Percentiles rank a stretch among this genome's conserved stretches.
Conservation (phyloP, 2,329 filamentous ascomycete species). For the Pyrenochaeta sp. region DNA sequence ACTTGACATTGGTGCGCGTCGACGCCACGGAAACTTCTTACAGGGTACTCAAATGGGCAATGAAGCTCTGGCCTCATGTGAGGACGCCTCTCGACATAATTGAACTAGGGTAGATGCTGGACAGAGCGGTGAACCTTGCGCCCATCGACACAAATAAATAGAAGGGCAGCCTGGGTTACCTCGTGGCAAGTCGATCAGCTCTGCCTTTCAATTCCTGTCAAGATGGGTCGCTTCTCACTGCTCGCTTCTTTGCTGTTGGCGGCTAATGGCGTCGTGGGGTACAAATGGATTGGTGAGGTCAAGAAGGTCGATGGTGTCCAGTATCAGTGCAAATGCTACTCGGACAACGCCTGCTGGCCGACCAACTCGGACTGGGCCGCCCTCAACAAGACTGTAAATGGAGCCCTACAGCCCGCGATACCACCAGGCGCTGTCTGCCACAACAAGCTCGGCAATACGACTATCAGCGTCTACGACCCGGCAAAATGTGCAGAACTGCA, state of each 20-base stretch:
- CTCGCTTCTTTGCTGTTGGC: slow-evolving; percentile 31
- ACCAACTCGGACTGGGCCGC: slow-evolving; percentile 32
- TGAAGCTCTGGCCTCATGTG: neutral
- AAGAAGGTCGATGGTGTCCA: slow-evolving; percentile 31
- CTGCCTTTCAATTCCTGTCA: slow-evolving; percentile 10
- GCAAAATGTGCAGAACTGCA: slow-evolving; percentile 36
- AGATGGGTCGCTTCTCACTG: slow-evolving; percentile 33
- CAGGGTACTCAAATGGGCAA: slow-evolving; percentile 8
- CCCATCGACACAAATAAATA: slow-evolving; percentile 12
- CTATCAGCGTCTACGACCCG: slow-evolving; percentile 30
- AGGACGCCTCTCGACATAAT: neutral
- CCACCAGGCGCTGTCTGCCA: slow-evolving; percentile 44
- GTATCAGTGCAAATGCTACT: slow-evolving; percentile 49
- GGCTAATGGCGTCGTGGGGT: slow-evolving; percentile 20
- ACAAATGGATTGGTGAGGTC: slow-evolving; percentile 41
- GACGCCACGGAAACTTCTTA: slow-evolving; percentile 2
- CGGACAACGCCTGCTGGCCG: slow-evolving; percentile 46
- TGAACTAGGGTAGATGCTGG: slow-evolving; percentile 4
- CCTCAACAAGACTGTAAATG: slow-evolving; percentile 41
- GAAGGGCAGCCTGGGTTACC: neutral
- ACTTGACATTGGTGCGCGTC: slow-evolving; percentile 4
- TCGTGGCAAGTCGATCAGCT: neutral
- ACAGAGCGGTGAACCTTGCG: neutral
- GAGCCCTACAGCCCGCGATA: slow-evolving; percentile 35
- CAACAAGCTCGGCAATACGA: slow-evolving; percentile 29